Evolutionary conservation across 768 basidiomycete genomes (phyloP), one percentile per base, ranked within the genome.

Genomic region (Artomyces pyxidatus): DNA sequence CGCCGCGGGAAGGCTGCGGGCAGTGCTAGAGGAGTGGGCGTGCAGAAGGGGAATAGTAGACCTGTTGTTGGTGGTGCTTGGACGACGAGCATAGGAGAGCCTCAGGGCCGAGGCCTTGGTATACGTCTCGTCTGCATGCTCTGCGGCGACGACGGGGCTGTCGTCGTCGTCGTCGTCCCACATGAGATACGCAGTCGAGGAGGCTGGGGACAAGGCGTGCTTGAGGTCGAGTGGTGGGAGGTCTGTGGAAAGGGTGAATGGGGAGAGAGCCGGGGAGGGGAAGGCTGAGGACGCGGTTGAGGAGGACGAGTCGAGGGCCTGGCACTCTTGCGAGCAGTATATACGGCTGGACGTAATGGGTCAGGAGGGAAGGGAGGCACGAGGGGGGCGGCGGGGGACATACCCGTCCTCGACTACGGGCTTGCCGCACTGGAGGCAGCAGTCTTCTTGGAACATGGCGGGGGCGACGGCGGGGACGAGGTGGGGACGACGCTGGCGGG

Each of bases 381-480:
- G 43, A 49, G 54, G 52, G 42, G 49, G 51, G 14, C 17, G 37
- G 32, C 29, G 49, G 50, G 49, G 55, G 9, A 48, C 37, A 45
- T 49, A 57, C 56, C 51, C 55, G 46, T 49, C 58, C 11, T 29
- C 22, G 39, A 45, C 50, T 30, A 52, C 50, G 26, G 55, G 59
- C 38, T 54, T 59, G 44, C 61, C 61, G 40, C 61, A 63, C 26
- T 51, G 55, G 25, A 63, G 51, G 46, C 61, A 63, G 57, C 58
- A 58, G 48, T 60, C 59, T 40, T 61, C 61, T 32, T 57, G 48
- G 37, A 63, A 63, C 61, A 63, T 63, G 26, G 29, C 28, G 7
- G 26, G 11, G 26, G 19, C 27, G 37, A 23, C 22, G 45, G 38
- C 16, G 21, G n/a, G n/a, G n/a, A n/a, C n/a, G n/a, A n/a, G n/a